Evolutionary conservation across 1,139 yeast genomes (phyloP).

Genomic region (Maudiozyma humilis): DNA sequence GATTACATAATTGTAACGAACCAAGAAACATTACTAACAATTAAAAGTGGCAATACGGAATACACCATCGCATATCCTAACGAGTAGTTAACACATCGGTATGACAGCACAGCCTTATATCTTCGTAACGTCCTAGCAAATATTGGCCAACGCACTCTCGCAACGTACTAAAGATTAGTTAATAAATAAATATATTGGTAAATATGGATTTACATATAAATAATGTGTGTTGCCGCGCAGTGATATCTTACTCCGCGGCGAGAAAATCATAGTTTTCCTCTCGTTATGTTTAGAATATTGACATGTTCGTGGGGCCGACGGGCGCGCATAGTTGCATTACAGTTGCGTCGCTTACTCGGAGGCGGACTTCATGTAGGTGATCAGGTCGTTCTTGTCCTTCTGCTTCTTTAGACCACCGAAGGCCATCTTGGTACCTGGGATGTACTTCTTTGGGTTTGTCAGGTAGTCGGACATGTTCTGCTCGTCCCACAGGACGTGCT

Average conservation of each 20-base stretch:
- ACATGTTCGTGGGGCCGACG: neutral
- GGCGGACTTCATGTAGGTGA: slow-evolving; percentile 80
- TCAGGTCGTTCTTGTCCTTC: slow-evolving; percentile 95
- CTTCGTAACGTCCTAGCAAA: too few relatives aligned
- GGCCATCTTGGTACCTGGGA: slow-evolving; percentile 99
- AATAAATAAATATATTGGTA: neutral
- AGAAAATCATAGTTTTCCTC: too few relatives aligned
- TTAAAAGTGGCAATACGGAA: too few relatives aligned
- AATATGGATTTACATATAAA: neutral
- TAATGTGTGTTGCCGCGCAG: neutral
- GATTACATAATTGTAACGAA: too few relatives aligned
- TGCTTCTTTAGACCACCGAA: slow-evolving; percentile 99
- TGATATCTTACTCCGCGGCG: too few relatives aligned
- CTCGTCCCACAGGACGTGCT: slow-evolving; percentile 82
- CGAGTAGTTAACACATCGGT: too few relatives aligned
- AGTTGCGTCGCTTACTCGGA: slow-evolving; percentile 26
- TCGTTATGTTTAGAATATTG: neutral
- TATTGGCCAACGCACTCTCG: too few relatives aligned
- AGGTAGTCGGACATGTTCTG: slow-evolving; percentile 91
- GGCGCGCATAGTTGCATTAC: too few relatives aligned
- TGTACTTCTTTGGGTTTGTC: slow-evolving; percentile 99
- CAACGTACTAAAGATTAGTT: neutral
- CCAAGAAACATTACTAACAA: too few relatives aligned
- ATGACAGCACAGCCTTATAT: too few relatives aligned
- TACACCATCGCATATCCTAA: too few relatives aligned